Conservation (phyloP, 148 eudicot genomes). For the Nepenthes mirabilis region DNA sequence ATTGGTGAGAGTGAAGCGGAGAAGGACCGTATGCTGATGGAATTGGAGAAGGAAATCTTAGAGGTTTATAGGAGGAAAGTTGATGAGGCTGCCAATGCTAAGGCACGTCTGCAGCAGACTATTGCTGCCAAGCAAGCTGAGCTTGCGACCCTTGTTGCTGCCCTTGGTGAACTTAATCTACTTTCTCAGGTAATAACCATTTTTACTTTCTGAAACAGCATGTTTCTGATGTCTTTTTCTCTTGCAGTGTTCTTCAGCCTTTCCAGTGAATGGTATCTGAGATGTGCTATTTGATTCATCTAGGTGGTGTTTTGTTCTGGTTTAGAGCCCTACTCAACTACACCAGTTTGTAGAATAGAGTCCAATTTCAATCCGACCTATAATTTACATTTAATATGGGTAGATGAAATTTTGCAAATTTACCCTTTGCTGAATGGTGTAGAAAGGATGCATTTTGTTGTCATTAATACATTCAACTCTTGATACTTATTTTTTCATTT, state of each 20-base stretch:
- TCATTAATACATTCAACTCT: no score
- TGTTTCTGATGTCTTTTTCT: background rate
- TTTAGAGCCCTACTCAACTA: no score
- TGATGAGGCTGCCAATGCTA: slow-evolving; percentile 49
- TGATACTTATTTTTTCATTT: no score
- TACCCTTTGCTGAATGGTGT: no score
- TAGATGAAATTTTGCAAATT: background rate
- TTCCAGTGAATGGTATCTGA: background rate
- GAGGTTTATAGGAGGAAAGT: slow-evolving; percentile 54
- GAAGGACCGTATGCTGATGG: slow-evolving; percentile 49
- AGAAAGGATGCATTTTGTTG: no score
- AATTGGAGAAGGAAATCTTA: slow-evolving; percentile 51
- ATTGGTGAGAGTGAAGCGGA: slow-evolving; percentile 58
- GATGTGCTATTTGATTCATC: background rate
- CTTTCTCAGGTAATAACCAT: slow-evolving; percentile 33
- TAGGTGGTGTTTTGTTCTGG: background rate
- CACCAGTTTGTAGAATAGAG: no score
- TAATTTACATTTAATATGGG: no score
- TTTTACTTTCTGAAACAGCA: background rate
- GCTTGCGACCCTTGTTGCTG: slow-evolving; percentile 56
- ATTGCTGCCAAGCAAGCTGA: slow-evolving; percentile 59
- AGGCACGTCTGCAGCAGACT: slow-evolving; percentile 48
- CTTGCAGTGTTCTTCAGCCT: background rate
- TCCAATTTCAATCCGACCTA: no score
- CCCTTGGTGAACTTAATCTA: slow-evolving; percentile 42